These are phyloP conservation scores for Alternaria infectoria DNA, from an alignment of 2,329 filamentous ascomycete species.

Conservation along the genomic window DNA sequence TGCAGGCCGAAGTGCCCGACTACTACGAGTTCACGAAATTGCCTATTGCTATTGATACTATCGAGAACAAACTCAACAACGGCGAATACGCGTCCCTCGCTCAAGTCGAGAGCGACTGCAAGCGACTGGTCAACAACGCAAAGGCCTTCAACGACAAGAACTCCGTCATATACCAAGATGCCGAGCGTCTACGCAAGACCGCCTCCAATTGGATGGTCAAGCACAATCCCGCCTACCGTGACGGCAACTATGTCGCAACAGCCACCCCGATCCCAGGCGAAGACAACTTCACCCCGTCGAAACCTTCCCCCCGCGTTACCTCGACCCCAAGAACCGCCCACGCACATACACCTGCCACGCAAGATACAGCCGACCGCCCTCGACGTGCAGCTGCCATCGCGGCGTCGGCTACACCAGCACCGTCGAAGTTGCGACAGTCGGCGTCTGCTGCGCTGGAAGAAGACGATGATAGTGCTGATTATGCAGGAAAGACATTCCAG, in stretches of 20 bases:
- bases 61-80: slow-evolving; percentile 75
- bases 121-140: slow-evolving; percentile 85
- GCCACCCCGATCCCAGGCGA: slow-evolving; percentile 75
- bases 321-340: slow-evolving; percentile 31
- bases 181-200: slow-evolving; percentile 84
- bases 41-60: slow-evolving; percentile 77
- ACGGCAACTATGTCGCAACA: slow-evolving; percentile 69
- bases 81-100: slow-evolving; percentile 74
- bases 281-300: slow-evolving; percentile 42
- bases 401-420: slow-evolving; percentile 38
- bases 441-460: slow-evolving; percentile 31
- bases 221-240: slow-evolving; percentile 81
- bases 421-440: slow-evolving; percentile 41
- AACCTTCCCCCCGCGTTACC: slow-evolving; percentile 34
- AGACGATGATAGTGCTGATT: slow-evolving; percentile 27
- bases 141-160: slow-evolving; percentile 81
- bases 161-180: slow-evolving; percentile 78
- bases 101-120: slow-evolving; percentile 81
- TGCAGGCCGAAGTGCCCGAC: slow-evolving; percentile 66
- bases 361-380: slow-evolving; percentile 38
- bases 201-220: slow-evolving; percentile 88
- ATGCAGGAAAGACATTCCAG: slow-evolving; percentile 72
- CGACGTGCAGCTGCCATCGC: slow-evolving; percentile 39
- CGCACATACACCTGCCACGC: slow-evolving; percentile 25
- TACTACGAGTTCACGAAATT: slow-evolving; percentile 81